Evolutionary conservation across 2,329 filamentous ascomycete species (phyloP).

Genomic region (Aspergillus felis): DNA sequence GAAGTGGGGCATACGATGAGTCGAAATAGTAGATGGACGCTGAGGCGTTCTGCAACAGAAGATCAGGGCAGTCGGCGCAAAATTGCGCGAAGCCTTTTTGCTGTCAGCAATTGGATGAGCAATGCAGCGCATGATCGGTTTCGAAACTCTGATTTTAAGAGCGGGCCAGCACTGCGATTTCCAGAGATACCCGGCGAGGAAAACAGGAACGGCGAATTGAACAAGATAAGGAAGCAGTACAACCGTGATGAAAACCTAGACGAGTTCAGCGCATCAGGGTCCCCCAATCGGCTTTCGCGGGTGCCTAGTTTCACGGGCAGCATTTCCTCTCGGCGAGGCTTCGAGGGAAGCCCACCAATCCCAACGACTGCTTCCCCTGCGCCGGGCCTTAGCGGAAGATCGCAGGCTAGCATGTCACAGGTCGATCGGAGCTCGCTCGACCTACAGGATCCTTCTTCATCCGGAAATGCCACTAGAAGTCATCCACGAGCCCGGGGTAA

Average conservation of each 20-base stretch:
- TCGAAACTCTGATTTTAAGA: constrained; percentile 49
- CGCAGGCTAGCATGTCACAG: background rate
- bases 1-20: background rate
- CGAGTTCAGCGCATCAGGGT: background rate
- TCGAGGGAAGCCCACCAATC: background rate
- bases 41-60: background rate
- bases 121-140: constrained; percentile 44
- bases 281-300: background rate
- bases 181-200: constrained; percentile 55
- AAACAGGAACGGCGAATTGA: constrained; percentile 42
- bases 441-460: background rate
- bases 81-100: background rate
- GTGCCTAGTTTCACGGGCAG: background rate
- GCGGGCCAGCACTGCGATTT: constrained; percentile 47
- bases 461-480: background rate
- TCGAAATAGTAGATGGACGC: background rate
- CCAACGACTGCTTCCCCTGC: background rate
- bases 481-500: background rate
- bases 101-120: background rate
- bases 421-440: background rate
- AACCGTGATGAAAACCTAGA: background rate
- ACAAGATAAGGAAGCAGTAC: constrained; percentile 37
- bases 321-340: background rate
- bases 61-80: background rate
- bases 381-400: background rate